Evolutionary conservation across 495 filamentous ascomycete species (phyloP), one percentile per base, ranked within the genome.

Genomic region (Neurospora sp.): DNA sequence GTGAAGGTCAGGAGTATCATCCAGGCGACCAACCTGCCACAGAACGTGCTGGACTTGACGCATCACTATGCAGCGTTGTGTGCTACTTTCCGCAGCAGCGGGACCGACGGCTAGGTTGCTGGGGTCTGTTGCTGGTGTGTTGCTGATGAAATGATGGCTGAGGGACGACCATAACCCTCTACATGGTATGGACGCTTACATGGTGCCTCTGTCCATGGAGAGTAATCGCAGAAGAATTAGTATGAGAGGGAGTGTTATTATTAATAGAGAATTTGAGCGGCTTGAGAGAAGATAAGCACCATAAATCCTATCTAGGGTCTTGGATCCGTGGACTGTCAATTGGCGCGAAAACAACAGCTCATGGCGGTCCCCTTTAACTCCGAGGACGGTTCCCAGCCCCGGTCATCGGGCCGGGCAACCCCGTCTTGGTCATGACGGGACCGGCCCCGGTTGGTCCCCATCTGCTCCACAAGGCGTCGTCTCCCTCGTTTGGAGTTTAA

Each of bases 1-100:
- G 93, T 99, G 78, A 99, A 99, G 83, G 92, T 98, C 40, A 89
- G 96, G 76, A 97, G 94, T 77, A 97, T 98, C 74, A 93, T 99
- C 36, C 96, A 98, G 81, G 93, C 95, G 1, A 98, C 96, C 8
- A 96, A 91, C 80, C 85, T 98, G 70, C 94, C 96, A 39, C 96
- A 98, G 83, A 89, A 91, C 70, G 94, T 99, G 24, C 86, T 98
- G 34, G 95, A 98, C 79, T 86, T 99, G 70, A 98, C 96, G 43
- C 94, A 98, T 80, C 93, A 97, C 74, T 99, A 99, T 78, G 96
- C 95, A 21, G 92, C 93, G 73, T 84, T 98, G 19, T 98, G 96
- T 78, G 94, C 94, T 19, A 92, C 94, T 2, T 99, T 99, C 83
- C 88, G 94, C 76, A 97, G 94, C 86, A 96, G 90, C 79, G 96